Evolutionary conservation across 1,139 yeast genomes (phyloP).

Genomic region (Suzukiozyma palmioleophila): DNA sequence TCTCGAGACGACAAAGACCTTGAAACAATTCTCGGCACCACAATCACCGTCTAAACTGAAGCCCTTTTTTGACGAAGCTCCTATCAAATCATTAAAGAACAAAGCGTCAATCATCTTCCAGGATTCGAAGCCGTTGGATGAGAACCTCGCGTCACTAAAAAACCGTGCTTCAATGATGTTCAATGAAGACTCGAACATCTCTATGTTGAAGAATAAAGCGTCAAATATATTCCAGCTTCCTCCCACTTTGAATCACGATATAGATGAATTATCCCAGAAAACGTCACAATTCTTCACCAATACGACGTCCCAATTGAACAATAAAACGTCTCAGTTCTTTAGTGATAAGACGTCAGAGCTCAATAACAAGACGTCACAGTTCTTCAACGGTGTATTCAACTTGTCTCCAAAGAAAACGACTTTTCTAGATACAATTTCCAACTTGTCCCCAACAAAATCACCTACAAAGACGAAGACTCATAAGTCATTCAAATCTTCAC

Average conservation of each 20-base stretch:
- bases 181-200: background rate
- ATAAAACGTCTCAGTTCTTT: no score
- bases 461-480: slow-evolving; percentile 1
- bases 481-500: no score
- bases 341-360: no score
- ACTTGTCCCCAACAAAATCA: slow-evolving; percentile 3
- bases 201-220: slow-evolving; percentile 3
- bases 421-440: slow-evolving; percentile 1
- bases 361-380: no score
- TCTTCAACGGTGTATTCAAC: slow-evolving; percentile 1
- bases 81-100: slow-evolving; percentile 11
- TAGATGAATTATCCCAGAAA: slow-evolving; percentile 18
- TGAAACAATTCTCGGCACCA: slow-evolving; percentile 6
- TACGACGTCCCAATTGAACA: no score
- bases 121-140: slow-evolving; percentile 6
- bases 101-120: slow-evolving; percentile 21
- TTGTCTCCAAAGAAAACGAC: slow-evolving; percentile 13
- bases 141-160: slow-evolving; percentile 1
- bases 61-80: background rate
- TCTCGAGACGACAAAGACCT: slow-evolving; percentile 8
- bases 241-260: slow-evolving; percentile 13
- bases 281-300: slow-evolving; percentile 18
- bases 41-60: slow-evolving; percentile 4
- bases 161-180: slow-evolving; percentile 10
- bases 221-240: slow-evolving; percentile 5